Evolutionary conservation across 768 basidiomycete species (phyloP).

Genomic region (Dentipellis sp.): DNA sequence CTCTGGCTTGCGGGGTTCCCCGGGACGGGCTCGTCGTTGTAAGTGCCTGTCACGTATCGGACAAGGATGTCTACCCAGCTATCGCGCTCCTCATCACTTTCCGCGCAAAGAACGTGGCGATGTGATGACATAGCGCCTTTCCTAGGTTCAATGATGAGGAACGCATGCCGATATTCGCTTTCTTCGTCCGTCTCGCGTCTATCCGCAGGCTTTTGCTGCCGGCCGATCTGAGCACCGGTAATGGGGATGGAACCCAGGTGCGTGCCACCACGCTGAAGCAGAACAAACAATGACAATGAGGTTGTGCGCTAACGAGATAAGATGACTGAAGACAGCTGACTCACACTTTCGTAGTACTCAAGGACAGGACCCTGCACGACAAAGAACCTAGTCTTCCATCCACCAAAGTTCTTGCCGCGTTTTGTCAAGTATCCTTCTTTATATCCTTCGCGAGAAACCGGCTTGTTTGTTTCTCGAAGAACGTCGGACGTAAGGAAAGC

Average conservation of each 20-base stretch:
- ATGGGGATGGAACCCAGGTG: conserved; percentile 88
- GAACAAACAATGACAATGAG: background rate
- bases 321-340: conserved; percentile 25
- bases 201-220: conserved; percentile 67
- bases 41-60: conserved; percentile 74
- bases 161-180: conserved; percentile 93
- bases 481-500: conserved; percentile 90
- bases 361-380: conserved; percentile 84
- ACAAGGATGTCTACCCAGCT: conserved; percentile 93
- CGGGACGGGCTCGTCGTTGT: conserved; percentile 58
- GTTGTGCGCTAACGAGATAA: background rate
- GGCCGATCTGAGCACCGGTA: conserved; percentile 91
- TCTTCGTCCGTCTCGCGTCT: conserved; percentile 62
- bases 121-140: conserved; percentile 60
- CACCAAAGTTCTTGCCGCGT: conserved; percentile 95
- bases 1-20: conserved; percentile 17
- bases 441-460: conserved; percentile 72
- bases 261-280: conserved; percentile 68
- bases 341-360: conserved; percentile 92
- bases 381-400: conserved; percentile 95
- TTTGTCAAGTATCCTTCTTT: conserved; percentile 97
- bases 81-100: conserved; percentile 90
- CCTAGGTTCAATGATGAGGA: conserved; percentile 89
- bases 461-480: conserved; percentile 63
- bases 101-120: conserved; percentile 92